A percentile compares a stretch with the other conserved stretches of the same genome.
phyloP scores from a whole-genome alignment of 1,284 basidiomycete species.

The Boletellus deceptivus region DNA sequence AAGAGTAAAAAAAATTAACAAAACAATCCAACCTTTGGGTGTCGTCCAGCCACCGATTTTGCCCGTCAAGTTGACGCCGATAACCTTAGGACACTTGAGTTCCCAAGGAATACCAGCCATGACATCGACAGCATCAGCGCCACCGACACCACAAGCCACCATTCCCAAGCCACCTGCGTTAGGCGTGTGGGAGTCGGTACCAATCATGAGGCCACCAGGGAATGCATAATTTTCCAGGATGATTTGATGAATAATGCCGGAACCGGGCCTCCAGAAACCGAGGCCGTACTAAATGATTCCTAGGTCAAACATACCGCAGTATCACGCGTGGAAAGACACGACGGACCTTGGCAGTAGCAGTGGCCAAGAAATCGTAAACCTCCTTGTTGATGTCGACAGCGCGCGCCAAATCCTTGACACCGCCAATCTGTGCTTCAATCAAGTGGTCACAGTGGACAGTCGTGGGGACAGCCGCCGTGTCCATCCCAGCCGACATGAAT shows the following conservation, averaged over 20 bases:
- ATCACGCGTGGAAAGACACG: background rate
- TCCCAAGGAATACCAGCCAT: conserved; percentile 99
- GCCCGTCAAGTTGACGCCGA: conserved; percentile 96
- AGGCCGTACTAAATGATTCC: conserved; percentile 75
- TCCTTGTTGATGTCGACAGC: conserved; percentile 97
- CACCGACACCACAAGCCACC: conserved; percentile 99
- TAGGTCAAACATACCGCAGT: background rate
- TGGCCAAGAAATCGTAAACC: conserved; percentile 99
- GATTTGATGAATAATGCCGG: conserved; percentile 97
- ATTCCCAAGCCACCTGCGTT: conserved; percentile 99
- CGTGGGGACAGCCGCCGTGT: conserved; percentile 95
- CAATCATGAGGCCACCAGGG: conserved; percentile 99
- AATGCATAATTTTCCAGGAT: conserved; percentile 99
- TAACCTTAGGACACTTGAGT: conserved; percentile 98
- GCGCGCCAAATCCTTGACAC: conserved; percentile 89
- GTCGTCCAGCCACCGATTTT: conserved; percentile 97
- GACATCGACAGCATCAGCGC: conserved; percentile 98
- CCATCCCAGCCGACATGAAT: conserved; percentile 99
- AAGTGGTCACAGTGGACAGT: conserved; percentile 99
- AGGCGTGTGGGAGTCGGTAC: conserved; percentile 98
- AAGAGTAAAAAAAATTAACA: background rate
- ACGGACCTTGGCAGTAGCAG: conserved; percentile 87
- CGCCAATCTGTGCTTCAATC: conserved; percentile 96
- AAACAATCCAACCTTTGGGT: conserved; percentile 71
- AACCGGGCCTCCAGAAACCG: conserved; percentile 99